Evolutionary conservation across 495 filamentous ascomycete species (phyloP).

Genomic region (Penicillium canariense): DNA sequence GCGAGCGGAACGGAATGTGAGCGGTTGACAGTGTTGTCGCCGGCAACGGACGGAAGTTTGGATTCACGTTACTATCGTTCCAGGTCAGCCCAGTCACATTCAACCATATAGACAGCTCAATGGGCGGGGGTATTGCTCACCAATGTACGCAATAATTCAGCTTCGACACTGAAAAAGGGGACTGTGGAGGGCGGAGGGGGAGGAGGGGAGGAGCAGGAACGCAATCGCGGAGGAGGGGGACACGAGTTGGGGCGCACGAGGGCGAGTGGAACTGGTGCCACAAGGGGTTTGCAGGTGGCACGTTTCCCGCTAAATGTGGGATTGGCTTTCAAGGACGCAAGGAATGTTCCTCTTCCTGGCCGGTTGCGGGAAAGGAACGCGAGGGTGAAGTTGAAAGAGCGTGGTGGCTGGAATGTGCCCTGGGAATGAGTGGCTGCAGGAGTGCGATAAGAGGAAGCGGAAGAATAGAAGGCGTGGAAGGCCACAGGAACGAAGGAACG

Average conservation of each 20-base stretch:
- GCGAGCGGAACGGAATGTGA: constrained; percentile 7
- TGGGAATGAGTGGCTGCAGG: constrained; percentile 7
- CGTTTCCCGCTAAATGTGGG: too few species aligned
- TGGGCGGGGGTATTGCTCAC: constrained; percentile 4
- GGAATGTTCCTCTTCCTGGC: too few species aligned
- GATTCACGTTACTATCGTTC: background rate
- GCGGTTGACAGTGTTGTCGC: constrained; percentile 2
- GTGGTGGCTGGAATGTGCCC: constrained; percentile 7
- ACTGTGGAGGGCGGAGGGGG: background rate
- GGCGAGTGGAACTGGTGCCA: constrained; percentile 8
- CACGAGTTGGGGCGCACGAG: constrained; percentile 1
- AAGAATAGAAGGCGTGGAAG: too few species aligned
- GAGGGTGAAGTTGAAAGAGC: constrained; percentile 9
- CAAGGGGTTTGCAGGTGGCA: constrained; percentile 5
- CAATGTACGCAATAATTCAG: background rate
- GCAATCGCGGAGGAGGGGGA: constrained; percentile 1
- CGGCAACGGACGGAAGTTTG: constrained; percentile 8
- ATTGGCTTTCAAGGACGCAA: constrained; percentile 10
- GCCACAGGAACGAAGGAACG: too few species aligned
- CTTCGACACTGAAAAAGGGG: background rate
- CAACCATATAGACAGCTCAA: background rate
- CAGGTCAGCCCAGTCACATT: background rate
- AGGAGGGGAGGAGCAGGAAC: background rate
- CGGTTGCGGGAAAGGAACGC: too few species aligned
- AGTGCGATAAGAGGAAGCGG: constrained; percentile 12